These are phyloP conservation scores for Suhomyces bokatorum DNA, from an alignment of 1,139 yeast genomes.

Conservation along the genomic window DNA sequence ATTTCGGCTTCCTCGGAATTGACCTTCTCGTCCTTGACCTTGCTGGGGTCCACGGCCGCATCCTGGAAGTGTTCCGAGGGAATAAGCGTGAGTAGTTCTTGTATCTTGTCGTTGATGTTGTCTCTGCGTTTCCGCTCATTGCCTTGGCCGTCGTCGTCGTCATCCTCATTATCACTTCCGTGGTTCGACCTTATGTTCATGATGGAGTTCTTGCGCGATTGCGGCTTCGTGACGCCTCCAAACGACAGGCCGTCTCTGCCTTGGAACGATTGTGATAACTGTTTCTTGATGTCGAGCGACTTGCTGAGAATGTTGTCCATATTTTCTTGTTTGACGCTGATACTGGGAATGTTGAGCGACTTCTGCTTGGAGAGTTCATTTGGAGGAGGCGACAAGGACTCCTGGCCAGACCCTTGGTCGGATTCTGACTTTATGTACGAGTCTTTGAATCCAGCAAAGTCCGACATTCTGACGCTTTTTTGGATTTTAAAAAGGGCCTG, in stretches of 20 bases:
- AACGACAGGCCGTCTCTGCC: conserved; percentile 20
- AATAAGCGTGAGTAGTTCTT: conserved; percentile 69
- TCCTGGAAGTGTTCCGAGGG: conserved; percentile 61
- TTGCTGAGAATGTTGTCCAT: conserved; percentile 32
- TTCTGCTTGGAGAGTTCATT: conserved; percentile 19
- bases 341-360: conserved; percentile 28
- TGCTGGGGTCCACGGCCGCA: conserved; percentile 12
- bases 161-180: conserved; percentile 33
- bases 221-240: conserved; percentile 46
- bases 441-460: conserved; percentile 26
- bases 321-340: conserved; percentile 32
- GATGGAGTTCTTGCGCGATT: conserved; percentile 40
- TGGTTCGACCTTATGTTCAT: conserved; percentile 31
- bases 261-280: conserved; percentile 43
- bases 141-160: conserved; percentile 40
- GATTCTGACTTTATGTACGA: conserved; percentile 20
- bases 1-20: conserved; percentile 24
- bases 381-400: conserved; percentile 20
- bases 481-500: neutral
- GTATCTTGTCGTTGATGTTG: conserved; percentile 85
- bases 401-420: conserved; percentile 21
- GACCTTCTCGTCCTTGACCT: conserved; percentile 9
- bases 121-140: conserved; percentile 75
- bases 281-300: conserved; percentile 42
- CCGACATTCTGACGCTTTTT: conserved; percentile 19